A percentile compares a stretch with the other conserved stretches of the same genome.
phyloP scores from a whole-genome alignment of 345 rosid species.

The Isatis tinctoria region DNA sequence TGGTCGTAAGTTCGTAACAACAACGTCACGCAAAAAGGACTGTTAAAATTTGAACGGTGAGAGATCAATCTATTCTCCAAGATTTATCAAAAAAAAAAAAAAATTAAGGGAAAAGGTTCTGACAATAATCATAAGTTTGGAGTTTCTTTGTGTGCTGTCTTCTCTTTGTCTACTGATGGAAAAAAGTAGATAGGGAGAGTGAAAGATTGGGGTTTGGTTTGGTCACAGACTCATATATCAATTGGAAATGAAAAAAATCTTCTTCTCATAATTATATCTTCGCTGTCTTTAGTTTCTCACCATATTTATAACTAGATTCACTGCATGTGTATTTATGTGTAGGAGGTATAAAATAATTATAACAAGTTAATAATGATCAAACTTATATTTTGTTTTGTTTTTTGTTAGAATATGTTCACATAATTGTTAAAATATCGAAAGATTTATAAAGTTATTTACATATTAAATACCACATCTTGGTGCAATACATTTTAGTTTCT shows the following conservation, averaged over 20 bases:
- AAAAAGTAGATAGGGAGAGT: neutral
- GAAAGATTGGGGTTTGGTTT: slow-evolving; percentile 2
- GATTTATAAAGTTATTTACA: neutral
- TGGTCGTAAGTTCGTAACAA: slow-evolving; percentile 15
- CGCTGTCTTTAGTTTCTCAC: slow-evolving; percentile 9
- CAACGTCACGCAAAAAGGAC: slow-evolving; percentile 17
- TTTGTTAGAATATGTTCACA: neutral
- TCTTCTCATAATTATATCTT: neutral
- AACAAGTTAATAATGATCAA: neutral
- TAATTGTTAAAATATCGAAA: neutral
- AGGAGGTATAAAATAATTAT: neutral
- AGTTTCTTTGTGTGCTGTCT: slow-evolving; percentile 15
- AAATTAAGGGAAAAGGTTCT: too few relatives aligned
- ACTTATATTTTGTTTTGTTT: neutral
- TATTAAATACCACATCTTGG: neutral
- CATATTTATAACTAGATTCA: slow-evolving; percentile 4
- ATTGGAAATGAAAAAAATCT: slow-evolving; percentile 11
- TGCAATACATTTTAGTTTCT: neutral
- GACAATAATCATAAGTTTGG: too few relatives aligned
- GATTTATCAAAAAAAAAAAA: neutral
- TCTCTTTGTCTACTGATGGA: slow-evolving; percentile 2
- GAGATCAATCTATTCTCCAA: neutral
- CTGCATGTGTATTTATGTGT: neutral
- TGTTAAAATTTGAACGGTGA: slow-evolving; percentile 23
- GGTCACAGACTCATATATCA: slow-evolving; percentile 23